Evolutionary conservation across 768 basidiomycete genomes (phyloP), one percentile per base, ranked within the genome.

Genomic region (Termitomyces sp.): DNA sequence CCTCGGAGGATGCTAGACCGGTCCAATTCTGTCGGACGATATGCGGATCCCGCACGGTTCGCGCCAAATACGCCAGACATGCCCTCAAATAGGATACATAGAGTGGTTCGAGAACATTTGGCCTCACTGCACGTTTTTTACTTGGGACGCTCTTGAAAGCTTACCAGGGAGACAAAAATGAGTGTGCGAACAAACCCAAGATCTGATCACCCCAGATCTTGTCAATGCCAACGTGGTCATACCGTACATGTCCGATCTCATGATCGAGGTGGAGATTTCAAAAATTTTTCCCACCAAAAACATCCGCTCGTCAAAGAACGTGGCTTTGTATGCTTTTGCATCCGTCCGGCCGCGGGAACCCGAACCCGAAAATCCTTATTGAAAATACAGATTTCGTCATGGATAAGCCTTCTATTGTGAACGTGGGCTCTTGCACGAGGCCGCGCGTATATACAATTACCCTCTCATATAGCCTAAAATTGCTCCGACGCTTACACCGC

Each of bases 221-320:
- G 39, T 53, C 55, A 54, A 42, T 20, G 12, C 30, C 47, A 40
- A 8, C 56, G 43, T 52, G 7, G 55, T 48, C 60, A 51, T 32
- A 26, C 57, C 60, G 60, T 36, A 55, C 18, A n/a, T 7, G 40
- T 45, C 60, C 56, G 53, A 55, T 57, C 60, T 40, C 52, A 55
- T 55, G 60, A 57, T 61, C 55, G 51, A 55, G 39, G 39, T 40
- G 48, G n/a, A n/a, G n/a, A 30, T 30, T 30, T 7, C 30, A 30
- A 30, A 30, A 30, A 30, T n/a, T n/a, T n/a, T 20, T 27, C 53
- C 30, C 12, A 6, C 24, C 47, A 18, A 52, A 52, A 14, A 42
- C 39, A 7, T 42, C 27, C 46, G 45, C 46, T 55, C 58, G 53
- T 49, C 50, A 52, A 33, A 44, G 59, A 60, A 61, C 60, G 60